phyloP scores from a whole-genome alignment of 2,329 filamentous ascomycete species.

The Pseudogymnoascus sp. region DNA sequence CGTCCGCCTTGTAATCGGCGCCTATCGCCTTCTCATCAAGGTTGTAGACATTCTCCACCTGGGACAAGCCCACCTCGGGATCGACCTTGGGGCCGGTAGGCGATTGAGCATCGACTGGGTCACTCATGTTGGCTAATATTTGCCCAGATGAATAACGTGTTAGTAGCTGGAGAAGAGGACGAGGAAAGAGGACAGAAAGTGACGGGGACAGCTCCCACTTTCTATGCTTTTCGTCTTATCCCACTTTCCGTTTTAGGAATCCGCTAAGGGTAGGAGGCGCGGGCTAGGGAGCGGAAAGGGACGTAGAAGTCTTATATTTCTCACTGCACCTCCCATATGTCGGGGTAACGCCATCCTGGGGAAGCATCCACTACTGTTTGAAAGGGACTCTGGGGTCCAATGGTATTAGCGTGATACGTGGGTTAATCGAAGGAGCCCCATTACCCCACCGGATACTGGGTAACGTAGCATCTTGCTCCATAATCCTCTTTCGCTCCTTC shows the following conservation, averaged over 20 bases:
- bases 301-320: background rate
- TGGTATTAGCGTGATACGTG: background rate
- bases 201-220: background rate
- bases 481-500: background rate
- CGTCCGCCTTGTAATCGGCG: background rate
- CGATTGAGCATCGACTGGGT: constrained; percentile 12
- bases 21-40: constrained; percentile 16
- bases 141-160: constrained; percentile 5
- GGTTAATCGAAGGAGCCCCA: background rate
- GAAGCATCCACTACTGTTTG: background rate
- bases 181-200: background rate
- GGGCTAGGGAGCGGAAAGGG: background rate
- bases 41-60: background rate
- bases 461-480: background rate
- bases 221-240: background rate
- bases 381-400: background rate
- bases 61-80: constrained; percentile 17
- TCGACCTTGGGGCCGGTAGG: constrained; percentile 14
- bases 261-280: background rate
- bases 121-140: constrained; percentile 13
- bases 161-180: background rate
- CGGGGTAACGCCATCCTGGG: background rate
- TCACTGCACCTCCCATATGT: background rate
- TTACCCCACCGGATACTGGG: background rate
- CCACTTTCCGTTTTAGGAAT: background rate